These are phyloP conservation scores for Fulvia fulva DNA, from an alignment of 2,329 filamentous ascomycete genomes.

Conservation along the genomic window DNA sequence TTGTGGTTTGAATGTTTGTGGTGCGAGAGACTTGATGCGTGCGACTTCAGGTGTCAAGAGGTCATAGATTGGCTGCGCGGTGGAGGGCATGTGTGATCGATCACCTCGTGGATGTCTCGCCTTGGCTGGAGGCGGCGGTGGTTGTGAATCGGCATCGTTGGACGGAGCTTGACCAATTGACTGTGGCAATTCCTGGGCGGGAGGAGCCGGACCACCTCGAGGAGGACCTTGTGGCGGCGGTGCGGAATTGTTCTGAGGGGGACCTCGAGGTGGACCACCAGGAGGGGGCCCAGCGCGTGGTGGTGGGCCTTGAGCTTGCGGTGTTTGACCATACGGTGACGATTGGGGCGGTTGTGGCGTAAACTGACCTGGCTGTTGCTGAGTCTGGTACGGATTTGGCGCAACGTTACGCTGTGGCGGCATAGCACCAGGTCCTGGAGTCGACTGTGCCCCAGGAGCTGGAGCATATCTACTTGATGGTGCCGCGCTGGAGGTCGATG, in stretches of 20 bases:
- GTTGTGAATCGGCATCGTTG: conserved; percentile 4
- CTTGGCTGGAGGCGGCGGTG: conserved; percentile 16
- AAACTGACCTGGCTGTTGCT: conserved; percentile 30
- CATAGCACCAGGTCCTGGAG: conserved; percentile 34
- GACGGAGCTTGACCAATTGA: conserved; percentile 7
- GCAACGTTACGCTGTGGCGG: conserved; percentile 43
- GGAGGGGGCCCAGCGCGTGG: conserved; percentile 35
- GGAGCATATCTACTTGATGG: conserved; percentile 71
- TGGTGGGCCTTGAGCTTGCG: conserved; percentile 37
- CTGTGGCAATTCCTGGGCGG: conserved; percentile 17
- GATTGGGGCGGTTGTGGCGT: conserved; percentile 38
- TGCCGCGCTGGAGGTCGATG: conserved; percentile 56
- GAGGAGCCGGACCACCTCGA: conserved; percentile 34
- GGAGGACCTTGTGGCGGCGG: conserved; percentile 41
- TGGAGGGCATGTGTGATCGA: conserved; percentile 77
- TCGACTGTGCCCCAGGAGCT: conserved; percentile 56
- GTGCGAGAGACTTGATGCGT: conserved; percentile 79
- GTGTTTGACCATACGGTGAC: conserved; percentile 41
- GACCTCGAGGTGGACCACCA: conserved; percentile 38
- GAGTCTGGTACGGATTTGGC: conserved; percentile 42
- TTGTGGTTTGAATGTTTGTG: conserved; percentile 78
- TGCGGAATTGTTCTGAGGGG: conserved; percentile 34
- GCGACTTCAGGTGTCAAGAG: conserved; percentile 81
- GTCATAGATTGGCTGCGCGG: conserved; percentile 74
- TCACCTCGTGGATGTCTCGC: conserved; percentile 61